Evolutionary conservation across 1,284 basidiomycete species (phyloP).

Genomic region (Malassezia sympodialis): DNA sequence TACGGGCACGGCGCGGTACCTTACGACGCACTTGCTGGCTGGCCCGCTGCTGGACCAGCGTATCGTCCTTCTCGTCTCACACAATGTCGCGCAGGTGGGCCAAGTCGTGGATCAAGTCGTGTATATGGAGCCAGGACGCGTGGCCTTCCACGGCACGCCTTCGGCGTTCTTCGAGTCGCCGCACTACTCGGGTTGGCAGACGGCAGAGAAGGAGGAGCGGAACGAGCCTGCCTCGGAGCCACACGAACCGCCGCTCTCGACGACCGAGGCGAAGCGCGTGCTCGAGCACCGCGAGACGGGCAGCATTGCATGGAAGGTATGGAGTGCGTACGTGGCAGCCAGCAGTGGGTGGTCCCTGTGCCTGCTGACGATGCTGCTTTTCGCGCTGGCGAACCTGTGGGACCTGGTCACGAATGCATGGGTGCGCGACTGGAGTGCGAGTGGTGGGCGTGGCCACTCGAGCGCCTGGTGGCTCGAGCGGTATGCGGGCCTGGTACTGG

Average conservation of each 20-base stretch:
- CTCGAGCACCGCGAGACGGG: constrained; percentile 16
- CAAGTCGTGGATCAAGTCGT: constrained; percentile 22
- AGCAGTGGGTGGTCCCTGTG: constrained; percentile 15
- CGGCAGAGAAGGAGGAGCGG: constrained; percentile 43
- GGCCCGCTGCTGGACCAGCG: constrained; percentile 50
- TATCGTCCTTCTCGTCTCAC: constrained; percentile 67
- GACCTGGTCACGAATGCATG: constrained; percentile 18
- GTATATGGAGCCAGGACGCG: constrained; percentile 24
- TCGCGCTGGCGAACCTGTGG: constrained; percentile 15
- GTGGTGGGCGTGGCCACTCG: background rate
- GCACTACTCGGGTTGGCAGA: constrained; percentile 20
- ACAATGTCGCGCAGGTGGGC: constrained; percentile 48
- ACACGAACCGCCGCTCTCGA: background rate
- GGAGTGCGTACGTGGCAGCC: constrained; percentile 18
- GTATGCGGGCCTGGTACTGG: constrained; percentile 20
- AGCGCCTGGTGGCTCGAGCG: constrained; percentile 14
- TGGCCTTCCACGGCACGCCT: constrained; percentile 19
- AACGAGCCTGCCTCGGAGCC: background rate
- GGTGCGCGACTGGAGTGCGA: constrained; percentile 19
- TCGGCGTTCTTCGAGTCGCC: constrained; percentile 30
- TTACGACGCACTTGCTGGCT: constrained; percentile 22
- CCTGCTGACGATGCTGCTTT: constrained; percentile 8
- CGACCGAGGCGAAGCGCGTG: background rate
- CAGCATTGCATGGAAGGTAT: constrained; percentile 17
- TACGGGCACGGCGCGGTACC: constrained; percentile 55